Evolutionary conservation across 768 basidiomycete genomes (phyloP).

Genomic region (Tricholoma bakamatsutake): DNA sequence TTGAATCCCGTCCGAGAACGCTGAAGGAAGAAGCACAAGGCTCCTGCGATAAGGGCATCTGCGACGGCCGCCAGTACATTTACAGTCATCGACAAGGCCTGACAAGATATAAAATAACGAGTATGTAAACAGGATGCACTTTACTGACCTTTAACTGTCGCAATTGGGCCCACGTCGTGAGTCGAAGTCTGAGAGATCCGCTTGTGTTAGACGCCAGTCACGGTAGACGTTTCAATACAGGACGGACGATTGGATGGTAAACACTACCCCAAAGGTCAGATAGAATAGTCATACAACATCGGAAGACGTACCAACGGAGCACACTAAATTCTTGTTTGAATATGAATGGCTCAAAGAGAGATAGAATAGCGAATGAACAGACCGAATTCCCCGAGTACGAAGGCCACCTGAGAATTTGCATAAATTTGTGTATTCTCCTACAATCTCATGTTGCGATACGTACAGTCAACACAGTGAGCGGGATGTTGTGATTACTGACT

Average conservation of each 20-base stretch:
- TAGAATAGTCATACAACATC: background rate
- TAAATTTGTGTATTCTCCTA: background rate
- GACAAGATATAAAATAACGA: slow-evolving; percentile 3
- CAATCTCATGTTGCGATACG: slow-evolving; percentile 11
- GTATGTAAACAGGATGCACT: background rate
- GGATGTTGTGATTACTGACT: slow-evolving; percentile 46
- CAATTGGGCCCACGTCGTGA: slow-evolving; percentile 40
- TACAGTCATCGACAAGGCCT: slow-evolving; percentile 52
- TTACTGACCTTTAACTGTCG: slow-evolving; percentile 34
- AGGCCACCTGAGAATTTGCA: slow-evolving; percentile 23
- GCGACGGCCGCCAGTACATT: slow-evolving; percentile 45
- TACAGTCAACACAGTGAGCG: slow-evolving; percentile 38
- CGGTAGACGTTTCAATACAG: background rate
- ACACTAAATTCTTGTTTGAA: slow-evolving; percentile 20
- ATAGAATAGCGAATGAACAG: slow-evolving; percentile 5
- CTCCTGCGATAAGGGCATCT: slow-evolving; percentile 45
- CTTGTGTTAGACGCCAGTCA: slow-evolving; percentile 1
- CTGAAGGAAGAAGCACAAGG: slow-evolving; percentile 44
- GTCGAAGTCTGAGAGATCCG: slow-evolving; percentile 29
- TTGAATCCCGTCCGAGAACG: slow-evolving; percentile 49
- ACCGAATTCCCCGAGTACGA: slow-evolving; percentile 51
- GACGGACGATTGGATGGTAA: slow-evolving; percentile 42
- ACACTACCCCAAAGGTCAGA: slow-evolving; percentile 25
- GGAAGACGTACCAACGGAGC: slow-evolving; percentile 35
- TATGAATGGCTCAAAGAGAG: background rate